Evolutionary conservation across 2,329 filamentous ascomycete species (phyloP).

Genomic region (Aspergillus pseudoterreus): DNA sequence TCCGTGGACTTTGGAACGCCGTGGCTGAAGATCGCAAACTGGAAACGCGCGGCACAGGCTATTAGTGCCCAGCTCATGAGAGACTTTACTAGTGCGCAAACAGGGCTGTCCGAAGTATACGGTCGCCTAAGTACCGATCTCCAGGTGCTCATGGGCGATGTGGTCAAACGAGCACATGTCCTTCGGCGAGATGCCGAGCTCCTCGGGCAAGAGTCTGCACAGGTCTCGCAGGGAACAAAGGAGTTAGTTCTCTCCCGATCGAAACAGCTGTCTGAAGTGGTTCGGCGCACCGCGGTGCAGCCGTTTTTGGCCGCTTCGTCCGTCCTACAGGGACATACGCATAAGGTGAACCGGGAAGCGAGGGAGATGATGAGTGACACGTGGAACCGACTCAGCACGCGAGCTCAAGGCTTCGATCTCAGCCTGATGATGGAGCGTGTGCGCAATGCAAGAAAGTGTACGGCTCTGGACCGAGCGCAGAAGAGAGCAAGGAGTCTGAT

Average conservation of each 20-base stretch:
- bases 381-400: slow-evolving; percentile 25
- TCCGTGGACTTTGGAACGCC: slow-evolving; percentile 44
- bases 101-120: slow-evolving; percentile 35
- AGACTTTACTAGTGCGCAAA: slow-evolving; percentile 38
- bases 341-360: slow-evolving; percentile 25
- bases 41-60: slow-evolving; percentile 40
- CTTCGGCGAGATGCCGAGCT: slow-evolving; percentile 28
- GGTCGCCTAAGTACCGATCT: slow-evolving; percentile 36
- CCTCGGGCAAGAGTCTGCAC: slow-evolving; percentile 22
- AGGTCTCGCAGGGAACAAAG: slow-evolving; percentile 18
- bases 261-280: slow-evolving; percentile 30
- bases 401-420: slow-evolving; percentile 21
- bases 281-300: slow-evolving; percentile 29
- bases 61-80: slow-evolving; percentile 34
- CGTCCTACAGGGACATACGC: slow-evolving; percentile 27
- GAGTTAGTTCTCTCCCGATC: slow-evolving; percentile 28
- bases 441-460: slow-evolving; percentile 24
- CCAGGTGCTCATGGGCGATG: slow-evolving; percentile 35
- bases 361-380: slow-evolving; percentile 24
- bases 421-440: slow-evolving; percentile 24
- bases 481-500: slow-evolving; percentile 29
- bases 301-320: slow-evolving; percentile 30
- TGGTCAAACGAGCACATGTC: slow-evolving; percentile 32
- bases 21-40: slow-evolving; percentile 46
- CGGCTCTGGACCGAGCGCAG: slow-evolving; percentile 33